Base-by-base conservation (phyloP, 345 rosid species). In the Gossypium thurberi region DNA sequence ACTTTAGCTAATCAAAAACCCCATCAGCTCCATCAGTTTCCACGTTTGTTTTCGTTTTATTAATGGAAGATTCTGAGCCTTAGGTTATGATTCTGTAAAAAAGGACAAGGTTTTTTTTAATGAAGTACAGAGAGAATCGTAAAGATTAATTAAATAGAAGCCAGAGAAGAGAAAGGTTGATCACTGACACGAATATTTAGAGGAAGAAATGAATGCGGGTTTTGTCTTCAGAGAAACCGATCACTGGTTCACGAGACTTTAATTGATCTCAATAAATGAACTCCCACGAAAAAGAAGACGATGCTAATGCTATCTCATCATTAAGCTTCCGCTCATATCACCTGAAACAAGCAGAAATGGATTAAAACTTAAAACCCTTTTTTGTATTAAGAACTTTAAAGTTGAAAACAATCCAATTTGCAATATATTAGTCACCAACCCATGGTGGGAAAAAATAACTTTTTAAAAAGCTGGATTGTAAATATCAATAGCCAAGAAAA, bases 251-350 rank as follows among this genome's bases (percentile, higher is more conserved):
- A 85, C 87, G 86, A 18, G 85, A 72, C 61, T 57, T 28, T 65
- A 66, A 71, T 76, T 76, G 86, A 74, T 79, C 73, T 75, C 82
- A 83, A 85, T 87, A 83, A 89, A 87, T 75, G 76, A 67, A 70
- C 23, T 46, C 20, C 21, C 66, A 6, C 1, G 14, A 23, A 53
- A 51, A 8, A 11, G 43, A 52, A 78, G 61, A 76, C 15, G 53
- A 63, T 63, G 50, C 50, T 40, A 40, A 5, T 33, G 40, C 40
- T 33, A 33, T 63, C 48, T 63, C 68, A n/a, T 40, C 48, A 40
- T 63, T n/a, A 63, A 63, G 25, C 68, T n/a, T n/a, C 48, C 18
- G 23, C 57, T 76, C 72, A 73, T 77, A 51, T 74, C 80, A 72
- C 71, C 74, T 69, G 53, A 74, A 74, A 76, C 69, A 23, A 50